Base-by-base conservation (phyloP, 257 asterid species). In the Linderniella brevidens region DNA sequence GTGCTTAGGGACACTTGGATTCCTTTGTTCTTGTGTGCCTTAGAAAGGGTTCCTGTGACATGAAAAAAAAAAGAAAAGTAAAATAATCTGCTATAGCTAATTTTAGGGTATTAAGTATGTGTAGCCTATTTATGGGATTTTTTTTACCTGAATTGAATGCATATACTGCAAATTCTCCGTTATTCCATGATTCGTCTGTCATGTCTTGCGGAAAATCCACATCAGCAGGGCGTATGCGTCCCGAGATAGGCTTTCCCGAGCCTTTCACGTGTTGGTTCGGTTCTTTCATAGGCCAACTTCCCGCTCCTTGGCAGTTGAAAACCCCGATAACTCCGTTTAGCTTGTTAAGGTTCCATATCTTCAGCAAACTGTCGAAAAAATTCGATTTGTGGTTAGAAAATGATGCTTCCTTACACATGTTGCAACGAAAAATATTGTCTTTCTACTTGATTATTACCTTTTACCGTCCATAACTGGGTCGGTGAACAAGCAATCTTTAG, bases 241-340 rank as follows among this genome's bases (percentile, higher is more conserved):
- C 76, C 3, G 68, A 41, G 18, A 77, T 40, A 0, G 44, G 9
- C 29, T 42, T 19, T 13, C 50, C 19, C 14, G 35, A 10, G 47
- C 19, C 49, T 16, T 17, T 45, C 9, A 54, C 35, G 43, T 47
- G 41, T 4, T 66, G 62, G 0, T 39, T 42, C 20, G 64, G 62
- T 49, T 74, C 62, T 51, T 72, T 64, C 77, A 72, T 55, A 12
- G 53, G 74, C 88, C 86, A 75, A 45, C 36, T 49, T 66, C 82
- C 93, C 0, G 78, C 73, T 4, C 83, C 93, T 71, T 78, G 92
- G 69, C 83, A 81, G 73, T 81, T 78, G 63, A 78, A 78, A 59
- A 65, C 77, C 13, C 86, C 92, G 1, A 78, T 46, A 1, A 78
- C 68, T 17, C 92, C 86, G 1, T 78, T 59, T 37, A 66, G 36